Percentiles rank a stretch among this genome's conserved stretches.
These are phyloP conservation scores for Westerdykella aurantiaca DNA, from an alignment of 2,329 filamentous ascomycete species.

Conservation along the genomic window DNA sequence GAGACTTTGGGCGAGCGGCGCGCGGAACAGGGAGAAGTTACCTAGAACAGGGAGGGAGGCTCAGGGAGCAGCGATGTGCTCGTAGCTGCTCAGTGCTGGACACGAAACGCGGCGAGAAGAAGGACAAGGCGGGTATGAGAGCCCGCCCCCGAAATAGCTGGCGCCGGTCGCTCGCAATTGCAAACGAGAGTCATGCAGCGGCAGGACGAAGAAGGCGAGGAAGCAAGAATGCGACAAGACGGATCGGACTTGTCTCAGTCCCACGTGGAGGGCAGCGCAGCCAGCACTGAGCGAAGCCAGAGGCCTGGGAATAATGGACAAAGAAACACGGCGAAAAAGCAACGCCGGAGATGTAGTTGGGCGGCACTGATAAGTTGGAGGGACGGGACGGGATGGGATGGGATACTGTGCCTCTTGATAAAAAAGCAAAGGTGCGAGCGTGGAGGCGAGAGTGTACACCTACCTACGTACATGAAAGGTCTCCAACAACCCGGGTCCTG, in stretches of 20 bases:
- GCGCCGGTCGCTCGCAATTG: background rate
- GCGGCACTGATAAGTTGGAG: background rate
- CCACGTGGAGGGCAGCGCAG: background rate
- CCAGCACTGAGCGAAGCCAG: too few relatives aligned
- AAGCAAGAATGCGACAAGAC: background rate
- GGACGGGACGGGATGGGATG: background rate
- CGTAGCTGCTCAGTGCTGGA: background rate
- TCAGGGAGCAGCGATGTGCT: background rate
- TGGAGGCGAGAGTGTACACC: background rate
- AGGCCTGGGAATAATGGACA: background rate
- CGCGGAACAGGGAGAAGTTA: too few relatives aligned
- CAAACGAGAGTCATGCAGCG: background rate
- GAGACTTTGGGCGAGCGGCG: too few relatives aligned
- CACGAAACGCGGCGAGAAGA: background rate
- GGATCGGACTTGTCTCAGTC: background rate
- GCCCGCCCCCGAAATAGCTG: background rate
- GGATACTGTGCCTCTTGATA: background rate
- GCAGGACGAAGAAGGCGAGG: background rate
- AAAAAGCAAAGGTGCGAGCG: background rate
- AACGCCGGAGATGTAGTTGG: background rate
- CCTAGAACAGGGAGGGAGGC: too few relatives aligned
- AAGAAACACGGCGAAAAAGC: background rate
- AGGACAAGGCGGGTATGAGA: background rate
- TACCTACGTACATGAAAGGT: background rate
- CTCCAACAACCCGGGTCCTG: background rate